Conservation (phyloP, 2,329 filamentous ascomycete species). For the Phyllosticta citribraziliensis region DNA sequence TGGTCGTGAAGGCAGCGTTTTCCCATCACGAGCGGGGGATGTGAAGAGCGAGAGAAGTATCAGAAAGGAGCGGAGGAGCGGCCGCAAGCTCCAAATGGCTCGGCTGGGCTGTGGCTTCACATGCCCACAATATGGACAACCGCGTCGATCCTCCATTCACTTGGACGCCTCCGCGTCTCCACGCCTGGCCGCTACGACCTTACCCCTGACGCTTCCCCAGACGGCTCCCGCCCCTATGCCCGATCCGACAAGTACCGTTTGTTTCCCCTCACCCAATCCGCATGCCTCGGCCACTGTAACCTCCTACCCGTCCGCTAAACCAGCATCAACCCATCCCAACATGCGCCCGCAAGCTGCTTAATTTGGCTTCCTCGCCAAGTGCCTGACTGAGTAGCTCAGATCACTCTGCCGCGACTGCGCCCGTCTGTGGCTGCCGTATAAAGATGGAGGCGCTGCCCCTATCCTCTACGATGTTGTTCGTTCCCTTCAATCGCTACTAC, state of each 20-base stretch:
- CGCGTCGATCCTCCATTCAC: slow-evolving; percentile 5
- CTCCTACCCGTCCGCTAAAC: neutral
- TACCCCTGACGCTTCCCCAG: slow-evolving; percentile 8
- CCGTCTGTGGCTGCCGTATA: neutral
- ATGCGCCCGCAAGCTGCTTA: neutral
- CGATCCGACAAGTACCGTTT: neutral
- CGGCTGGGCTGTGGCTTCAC: neutral
- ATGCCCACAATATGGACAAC: neutral
- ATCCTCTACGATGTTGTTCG: neutral
- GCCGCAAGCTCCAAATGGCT: neutral
- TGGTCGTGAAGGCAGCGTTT: neutral
- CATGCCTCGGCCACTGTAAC: slow-evolving; percentile 1
- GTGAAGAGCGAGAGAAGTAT: neutral
- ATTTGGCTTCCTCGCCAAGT: neutral
- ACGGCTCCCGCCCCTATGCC: neutral
- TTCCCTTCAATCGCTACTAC: neutral
- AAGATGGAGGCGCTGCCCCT: neutral
- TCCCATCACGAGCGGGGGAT: neutral
- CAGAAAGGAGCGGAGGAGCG: neutral
- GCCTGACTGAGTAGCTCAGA: neutral
- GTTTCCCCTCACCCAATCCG: slow-evolving; percentile 1
- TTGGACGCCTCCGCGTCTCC: neutral
- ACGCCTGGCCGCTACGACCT: neutral
- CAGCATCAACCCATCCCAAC: neutral
- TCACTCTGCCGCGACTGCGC: neutral